Conservation (phyloP, 164 flowering plant species). For the Dillenia suffruticosa region DNA sequence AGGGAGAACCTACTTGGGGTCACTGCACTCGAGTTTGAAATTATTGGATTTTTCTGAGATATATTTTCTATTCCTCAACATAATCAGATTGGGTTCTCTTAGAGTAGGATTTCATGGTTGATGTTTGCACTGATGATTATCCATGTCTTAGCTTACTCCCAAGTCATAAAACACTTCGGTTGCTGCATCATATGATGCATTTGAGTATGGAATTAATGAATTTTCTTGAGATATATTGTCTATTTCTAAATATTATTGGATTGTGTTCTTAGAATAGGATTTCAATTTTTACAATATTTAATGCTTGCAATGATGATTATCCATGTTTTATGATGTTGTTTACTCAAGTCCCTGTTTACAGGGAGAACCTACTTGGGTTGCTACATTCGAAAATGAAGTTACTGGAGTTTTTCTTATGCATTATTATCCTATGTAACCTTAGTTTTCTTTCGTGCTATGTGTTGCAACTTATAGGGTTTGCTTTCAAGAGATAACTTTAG, state of each 20-base stretch:
- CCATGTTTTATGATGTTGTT: neutral
- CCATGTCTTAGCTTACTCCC: neutral
- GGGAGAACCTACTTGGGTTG: conserved; percentile 6
- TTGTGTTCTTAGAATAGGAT: neutral
- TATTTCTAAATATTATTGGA: neutral
- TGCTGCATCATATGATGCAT: conserved; percentile 3
- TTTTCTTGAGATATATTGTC: neutral
- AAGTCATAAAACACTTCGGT: no score
- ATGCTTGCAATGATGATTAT: conserved; percentile 12
- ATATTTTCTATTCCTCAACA: neutral
- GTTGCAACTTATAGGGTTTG: no score
- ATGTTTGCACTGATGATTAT: conserved; percentile 13
- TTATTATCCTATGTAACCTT: no score
- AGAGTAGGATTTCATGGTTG: neutral
- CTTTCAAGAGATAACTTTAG: neutral
- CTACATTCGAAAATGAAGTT: neutral
- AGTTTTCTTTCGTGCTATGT: no score
- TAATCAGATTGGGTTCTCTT: neutral
- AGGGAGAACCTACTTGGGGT: conserved; percentile 28
- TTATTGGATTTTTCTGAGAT: conserved; percentile 2
- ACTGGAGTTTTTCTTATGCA: no score
- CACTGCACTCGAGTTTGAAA: conserved; percentile 12
- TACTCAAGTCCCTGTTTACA: neutral
- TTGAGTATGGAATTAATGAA: conserved; percentile 9
- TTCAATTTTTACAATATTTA: neutral